Evolutionary conservation across 495 filamentous ascomycete genomes (phyloP), one percentile per base, ranked within the genome.

Genomic region (Neurospora sp.): DNA sequence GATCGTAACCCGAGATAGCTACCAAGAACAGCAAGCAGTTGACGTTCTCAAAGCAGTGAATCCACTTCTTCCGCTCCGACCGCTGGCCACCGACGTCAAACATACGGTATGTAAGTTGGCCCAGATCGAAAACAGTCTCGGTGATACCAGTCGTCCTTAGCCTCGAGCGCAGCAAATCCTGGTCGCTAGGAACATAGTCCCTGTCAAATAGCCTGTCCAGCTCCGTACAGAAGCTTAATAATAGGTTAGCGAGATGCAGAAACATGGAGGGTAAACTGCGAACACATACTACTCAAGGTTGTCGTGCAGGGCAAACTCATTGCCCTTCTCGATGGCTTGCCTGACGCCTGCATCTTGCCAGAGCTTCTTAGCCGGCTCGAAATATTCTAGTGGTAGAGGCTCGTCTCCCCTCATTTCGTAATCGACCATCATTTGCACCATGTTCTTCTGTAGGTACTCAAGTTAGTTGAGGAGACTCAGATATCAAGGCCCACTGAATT

Each of bases 61-160:
- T 98, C 96, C 96, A 99, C 83, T 99, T 99, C 88, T 99, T 99
- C 70, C 96, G 91, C 77, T 99, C 96, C 31, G 96, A 98, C 76
- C 96, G 86, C 82, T 99, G 96, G 70, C 96, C 96, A 77, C 96
- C 96, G 73, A 99, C 96, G 78, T 99, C 96, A 84, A 98, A 98
- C 96, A 99, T 99, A 70, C 94, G 90, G 82, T 98, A 99, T 75
- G 95, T 98, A 81, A 98, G 89, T 75, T 94, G 89, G 38, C 95
- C 94, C 31, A 98, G 87, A 80, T 97, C 94, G 83, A 99, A 99
- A 73, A 96, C 85, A 1, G 96, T 98, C 82, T 99, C 96, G 44
- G 94, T 99, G 74, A 99, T 99, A 77, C 96, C 96, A 9, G 96
- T 98, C 20, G 95, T 98, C 76, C 94, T 89, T 80, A 98, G 84